A percentile compares a stretch with the other conserved stretches of the same genome.
Conservation (phyloP, 345 rosid genomes). For the Schrenkiella parvula region DNA sequence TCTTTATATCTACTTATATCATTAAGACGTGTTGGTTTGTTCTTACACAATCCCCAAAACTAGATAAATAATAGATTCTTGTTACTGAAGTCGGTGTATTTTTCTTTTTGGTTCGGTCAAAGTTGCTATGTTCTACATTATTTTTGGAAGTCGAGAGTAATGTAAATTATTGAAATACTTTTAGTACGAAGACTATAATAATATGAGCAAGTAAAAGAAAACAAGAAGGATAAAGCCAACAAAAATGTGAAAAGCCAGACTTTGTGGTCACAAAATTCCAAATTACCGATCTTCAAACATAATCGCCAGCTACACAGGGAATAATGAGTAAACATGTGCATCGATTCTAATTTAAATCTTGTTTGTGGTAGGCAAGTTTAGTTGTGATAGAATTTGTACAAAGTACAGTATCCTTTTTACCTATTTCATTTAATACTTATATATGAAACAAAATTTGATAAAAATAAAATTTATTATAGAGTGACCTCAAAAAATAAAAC, state of each 20-base stretch:
- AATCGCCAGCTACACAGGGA: slow-evolving; percentile 4
- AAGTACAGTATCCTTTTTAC: background rate
- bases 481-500: too few species aligned
- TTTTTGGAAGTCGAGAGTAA: background rate
- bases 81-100: background rate
- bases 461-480: too few species aligned
- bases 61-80: too few species aligned
- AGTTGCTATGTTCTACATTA: background rate
- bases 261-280: slow-evolving; percentile 7
- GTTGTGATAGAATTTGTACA: background rate
- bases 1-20: too few species aligned
- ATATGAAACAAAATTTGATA: too few species aligned
- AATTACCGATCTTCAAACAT: background rate
- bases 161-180: background rate
- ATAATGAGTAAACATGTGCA: slow-evolving; percentile 10
- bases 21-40: background rate
- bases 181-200: background rate
- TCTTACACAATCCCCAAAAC: background rate
- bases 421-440: background rate
- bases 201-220: background rate
- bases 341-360: background rate
- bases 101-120: background rate
- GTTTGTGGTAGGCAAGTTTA: background rate
- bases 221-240: background rate
- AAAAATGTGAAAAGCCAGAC: slow-evolving; percentile 3